Percentiles rank a stretch among this genome's conserved stretches.
These are phyloP conservation scores for Phytophthora meadii DNA, from an alignment of 352 stramenopile genomes.

Conservation along the genomic window DNA sequence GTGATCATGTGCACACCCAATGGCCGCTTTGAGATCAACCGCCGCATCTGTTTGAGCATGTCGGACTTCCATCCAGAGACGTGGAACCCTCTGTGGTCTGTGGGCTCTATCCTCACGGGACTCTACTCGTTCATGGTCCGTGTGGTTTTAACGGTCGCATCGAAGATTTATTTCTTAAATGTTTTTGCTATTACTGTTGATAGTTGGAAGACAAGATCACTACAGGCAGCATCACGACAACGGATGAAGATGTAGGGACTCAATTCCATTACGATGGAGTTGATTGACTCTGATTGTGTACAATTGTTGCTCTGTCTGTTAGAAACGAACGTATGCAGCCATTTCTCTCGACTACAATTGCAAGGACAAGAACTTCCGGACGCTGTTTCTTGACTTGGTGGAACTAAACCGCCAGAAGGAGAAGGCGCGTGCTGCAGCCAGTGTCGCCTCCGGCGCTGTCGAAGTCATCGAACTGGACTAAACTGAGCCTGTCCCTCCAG, in stretches of 20 bases:
- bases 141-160: not conserved
- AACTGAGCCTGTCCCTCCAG: not conserved
- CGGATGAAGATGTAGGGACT: slow-evolving; percentile 54
- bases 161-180: slow-evolving; percentile 1
- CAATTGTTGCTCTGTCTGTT: not conserved
- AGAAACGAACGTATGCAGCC: slow-evolving; percentile 79
- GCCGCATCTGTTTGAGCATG: slow-evolving; percentile 94
- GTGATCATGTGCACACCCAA: slow-evolving; percentile 96
- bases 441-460: not conserved
- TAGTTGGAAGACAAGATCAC: slow-evolving; percentile 83
- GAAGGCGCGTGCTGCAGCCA: slow-evolving; percentile 2
- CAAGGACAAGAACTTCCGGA: slow-evolving; percentile 81
- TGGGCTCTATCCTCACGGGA: slow-evolving; percentile 94
- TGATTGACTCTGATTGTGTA: not conserved
- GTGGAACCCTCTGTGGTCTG: slow-evolving; percentile 97
- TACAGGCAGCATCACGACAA: slow-evolving; percentile 86
- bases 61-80: slow-evolving; percentile 95
- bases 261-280: not conserved
- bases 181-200: not conserved
- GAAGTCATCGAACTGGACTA: slow-evolving; percentile 20
- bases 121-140: slow-evolving; percentile 95
- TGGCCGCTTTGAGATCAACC: slow-evolving; percentile 93
- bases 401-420: slow-evolving; percentile 42
- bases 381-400: slow-evolving; percentile 89
- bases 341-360: slow-evolving; percentile 82